These are phyloP conservation scores for Cocos nucifera DNA, from an alignment of 176 grass and related monocot species.

Conservation along the genomic window DNA sequence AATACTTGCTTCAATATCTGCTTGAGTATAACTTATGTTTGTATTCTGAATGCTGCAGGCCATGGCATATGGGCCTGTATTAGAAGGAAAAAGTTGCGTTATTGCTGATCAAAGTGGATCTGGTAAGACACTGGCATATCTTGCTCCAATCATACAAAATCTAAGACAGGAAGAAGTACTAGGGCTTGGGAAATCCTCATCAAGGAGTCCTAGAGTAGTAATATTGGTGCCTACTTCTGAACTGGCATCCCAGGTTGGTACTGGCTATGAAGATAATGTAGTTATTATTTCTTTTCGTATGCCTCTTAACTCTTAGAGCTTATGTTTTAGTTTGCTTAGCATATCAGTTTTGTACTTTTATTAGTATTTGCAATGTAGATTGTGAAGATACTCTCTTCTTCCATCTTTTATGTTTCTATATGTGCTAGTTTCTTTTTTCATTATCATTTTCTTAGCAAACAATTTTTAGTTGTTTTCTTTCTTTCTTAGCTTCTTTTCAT, in stretches of 20 bases:
- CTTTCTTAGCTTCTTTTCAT: too few species aligned
- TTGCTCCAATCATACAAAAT: constrained; percentile 67
- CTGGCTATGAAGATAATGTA: constrained; percentile 1
- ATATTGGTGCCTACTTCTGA: constrained; percentile 83
- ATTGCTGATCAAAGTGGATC: constrained; percentile 96
- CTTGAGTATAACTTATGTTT: too few species aligned
- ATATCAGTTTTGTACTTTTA: too few species aligned
- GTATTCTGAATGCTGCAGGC: constrained; percentile 29
- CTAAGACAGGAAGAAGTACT: constrained; percentile 65
- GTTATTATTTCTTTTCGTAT: not conserved
- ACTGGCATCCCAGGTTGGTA: constrained; percentile 69
- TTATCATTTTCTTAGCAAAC: too few species aligned
- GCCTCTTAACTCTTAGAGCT: too few species aligned
- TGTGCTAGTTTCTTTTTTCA: too few species aligned
- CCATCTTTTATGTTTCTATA: too few species aligned
- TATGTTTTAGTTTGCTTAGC: too few species aligned
- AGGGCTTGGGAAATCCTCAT: constrained; percentile 41
- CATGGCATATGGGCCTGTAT: constrained; percentile 57
- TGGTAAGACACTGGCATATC: constrained; percentile 85
- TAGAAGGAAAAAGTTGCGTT: constrained; percentile 81
- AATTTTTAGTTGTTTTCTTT: too few species aligned
- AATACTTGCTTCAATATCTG: too few species aligned
- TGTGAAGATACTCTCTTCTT: too few species aligned
- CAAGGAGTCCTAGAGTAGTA: constrained; percentile 63
- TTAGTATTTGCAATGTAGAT: too few species aligned